Evolutionary conservation across 1,139 yeast species (phyloP), one percentile per base, ranked within the genome.

Genomic region (Yamadazyma trypodendri): DNA sequence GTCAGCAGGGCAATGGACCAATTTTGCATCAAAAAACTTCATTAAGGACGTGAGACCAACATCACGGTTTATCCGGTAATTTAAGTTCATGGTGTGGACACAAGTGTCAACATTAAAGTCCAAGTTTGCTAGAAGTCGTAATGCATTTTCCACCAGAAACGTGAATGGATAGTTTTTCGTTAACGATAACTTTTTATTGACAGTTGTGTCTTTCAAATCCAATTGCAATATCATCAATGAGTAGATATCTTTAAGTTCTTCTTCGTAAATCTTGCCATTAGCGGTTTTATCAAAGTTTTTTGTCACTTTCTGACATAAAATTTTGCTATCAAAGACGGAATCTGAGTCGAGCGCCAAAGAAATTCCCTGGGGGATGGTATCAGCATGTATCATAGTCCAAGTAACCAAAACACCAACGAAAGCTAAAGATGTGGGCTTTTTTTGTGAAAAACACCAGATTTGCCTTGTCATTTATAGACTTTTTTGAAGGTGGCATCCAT

Each of bases 1-100:
- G 48, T 84, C 90, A 6, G 77, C 75, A 0, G 96, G 96, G 17
- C 81, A 77, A 54, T 89, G 96, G 9, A 90, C 49, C 4, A 89
- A 61, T 42, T 79, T 81, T 0, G 94, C 86, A 1, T 66, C 66
- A 66, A 79, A 79, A 54, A 86, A 87, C 17, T 68, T 61, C 23
- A 62, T 63, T 9, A 89, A 48, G 15, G 86, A 58, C 0, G 68
- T 61, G 7, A 52, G 42, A 0, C 88, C 87, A 29, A 80, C 58
- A 5, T 72, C 75, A 0, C 67, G 58, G 37, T 72, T 75, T 27
- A 88, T 77, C 12, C 68, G 62, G 52, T 85, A 86, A 0, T 81
- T 72, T 5, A 85, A 72, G 2, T 76, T 70, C 4, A 88, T 77
- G 4, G 75, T 67, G 0, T 86, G 72, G n/a, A 66, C 55, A 5